These are phyloP conservation scores for Hymenoscyphus infarciens DNA, from an alignment of 2,329 filamentous ascomycete genomes.

Conservation along the genomic window DNA sequence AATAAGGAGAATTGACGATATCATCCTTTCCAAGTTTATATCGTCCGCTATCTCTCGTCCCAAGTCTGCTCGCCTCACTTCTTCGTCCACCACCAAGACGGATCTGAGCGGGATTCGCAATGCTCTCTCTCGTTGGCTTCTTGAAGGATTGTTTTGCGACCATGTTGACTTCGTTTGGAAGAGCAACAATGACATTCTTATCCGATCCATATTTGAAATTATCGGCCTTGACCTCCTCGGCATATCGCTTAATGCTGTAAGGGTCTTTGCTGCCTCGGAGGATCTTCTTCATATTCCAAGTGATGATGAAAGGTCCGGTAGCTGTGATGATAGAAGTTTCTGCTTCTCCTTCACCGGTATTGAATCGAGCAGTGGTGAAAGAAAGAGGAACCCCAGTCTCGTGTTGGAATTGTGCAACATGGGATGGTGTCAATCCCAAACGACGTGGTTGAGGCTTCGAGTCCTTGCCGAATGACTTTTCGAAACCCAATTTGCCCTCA, in stretches of 20 bases:
- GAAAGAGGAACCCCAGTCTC: constrained; percentile 83
- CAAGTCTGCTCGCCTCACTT: constrained; percentile 47
- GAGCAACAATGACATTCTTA: constrained; percentile 95
- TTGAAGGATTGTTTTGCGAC: constrained; percentile 81
- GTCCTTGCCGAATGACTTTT: constrained; percentile 88
- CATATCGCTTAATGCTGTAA: constrained; percentile 95
- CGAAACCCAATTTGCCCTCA: constrained; percentile 95
- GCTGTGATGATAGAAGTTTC: constrained; percentile 97
- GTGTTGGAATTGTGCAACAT: constrained; percentile 96
- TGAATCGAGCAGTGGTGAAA: constrained; percentile 93
- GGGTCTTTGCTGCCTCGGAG: constrained; percentile 76
- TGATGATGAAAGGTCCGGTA: constrained; percentile 93
- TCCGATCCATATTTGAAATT: constrained; percentile 97
- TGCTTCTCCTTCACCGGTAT: constrained; percentile 73
- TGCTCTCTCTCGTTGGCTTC: constrained; percentile 88
- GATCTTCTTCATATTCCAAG: constrained; percentile 93
- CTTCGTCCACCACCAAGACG: constrained; percentile 40
- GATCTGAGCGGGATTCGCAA: constrained; percentile 49
- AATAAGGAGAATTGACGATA: constrained; percentile 71
- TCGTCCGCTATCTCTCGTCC: constrained; percentile 52
- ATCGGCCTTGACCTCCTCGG: constrained; percentile 93
- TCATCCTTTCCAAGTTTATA: constrained; percentile 78
- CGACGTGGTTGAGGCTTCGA: constrained; percentile 90
- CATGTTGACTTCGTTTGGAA: constrained; percentile 98
- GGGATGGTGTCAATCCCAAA: constrained; percentile 81